phyloP scores from a whole-genome alignment of 495 filamentous ascomycete species.

The Aeminium ludgeri region DNA sequence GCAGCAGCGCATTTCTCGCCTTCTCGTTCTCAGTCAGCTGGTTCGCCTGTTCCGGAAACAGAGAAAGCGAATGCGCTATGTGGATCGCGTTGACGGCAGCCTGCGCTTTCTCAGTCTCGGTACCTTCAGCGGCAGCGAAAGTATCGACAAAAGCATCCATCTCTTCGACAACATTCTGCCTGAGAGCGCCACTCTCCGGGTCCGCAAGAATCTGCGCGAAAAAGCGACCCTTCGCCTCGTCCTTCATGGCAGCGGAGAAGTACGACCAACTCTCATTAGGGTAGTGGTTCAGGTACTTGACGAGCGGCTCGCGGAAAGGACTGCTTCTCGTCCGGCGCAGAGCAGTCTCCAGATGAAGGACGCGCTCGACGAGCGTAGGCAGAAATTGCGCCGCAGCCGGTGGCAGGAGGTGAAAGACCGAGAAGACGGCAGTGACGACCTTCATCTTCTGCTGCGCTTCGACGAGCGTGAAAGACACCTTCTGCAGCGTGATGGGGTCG shows the following conservation, averaged over 20 bases:
- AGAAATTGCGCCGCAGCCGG: constrained; percentile 80
- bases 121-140: constrained; percentile 36
- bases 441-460: constrained; percentile 86
- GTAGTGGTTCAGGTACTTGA: constrained; percentile 87
- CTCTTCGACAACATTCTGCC: constrained; percentile 56
- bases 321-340: constrained; percentile 81
- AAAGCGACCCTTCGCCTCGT: constrained; percentile 81
- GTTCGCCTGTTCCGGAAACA: constrained; percentile 37
- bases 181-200: constrained; percentile 53
- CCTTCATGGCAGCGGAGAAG: constrained; percentile 55
- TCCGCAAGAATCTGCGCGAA: constrained; percentile 78
- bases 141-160: constrained; percentile 47
- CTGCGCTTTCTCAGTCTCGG: constrained; percentile 38
- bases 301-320: constrained; percentile 80
- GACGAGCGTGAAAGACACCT: constrained; percentile 81
- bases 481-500: constrained; percentile 60
- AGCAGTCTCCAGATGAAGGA: constrained; percentile 71
- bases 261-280: constrained; percentile 73
- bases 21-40: constrained; percentile 69
- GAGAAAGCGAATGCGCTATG: constrained; percentile 56
- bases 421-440: constrained; percentile 80
- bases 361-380: constrained; percentile 69
- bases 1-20: constrained; percentile 51
- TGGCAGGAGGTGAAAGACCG: constrained; percentile 89
- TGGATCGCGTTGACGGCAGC: constrained; percentile 80